Base-by-base conservation (phyloP, 345 rosid genomes). In the Rhodomyrtus tomentosa region DNA sequence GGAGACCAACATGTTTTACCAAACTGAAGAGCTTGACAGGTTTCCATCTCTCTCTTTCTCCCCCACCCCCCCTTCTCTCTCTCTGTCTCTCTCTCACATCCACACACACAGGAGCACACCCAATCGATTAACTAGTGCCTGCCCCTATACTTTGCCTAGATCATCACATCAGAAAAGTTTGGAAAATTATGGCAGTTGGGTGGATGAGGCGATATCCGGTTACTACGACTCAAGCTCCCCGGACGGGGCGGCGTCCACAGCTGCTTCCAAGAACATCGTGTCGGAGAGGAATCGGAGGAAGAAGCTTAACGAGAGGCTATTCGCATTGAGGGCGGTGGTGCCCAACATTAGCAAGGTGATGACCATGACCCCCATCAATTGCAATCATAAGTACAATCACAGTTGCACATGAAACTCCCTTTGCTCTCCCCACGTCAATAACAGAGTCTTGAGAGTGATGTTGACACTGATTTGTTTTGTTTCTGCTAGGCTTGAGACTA, bases 181-280 rank as follows among this genome's bases (percentile, higher is more conserved):
- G 76, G 76, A 68, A 68, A 68, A 68, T 68, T 68, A 36, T 25
- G 73, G 18, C 59, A 83, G 82, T 40, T 82, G 88, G 88, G 84
- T 81, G 11, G 88, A 86, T 18, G 88, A 86, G 88, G 85, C 88
- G 81, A 80, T 86, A 45, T 86, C 88, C 15, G 88, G 93, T 14
- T 94, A 94, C 90, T 93, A 92, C 29, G 99, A 95, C 87, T 95
- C 98, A 45, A 97, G 99, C 82, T 97, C 98, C 48, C 98, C 99
- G 29, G 99, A 97, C 36, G 98, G 98, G 32, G 94, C 91, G 0
- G 95, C 94, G 16, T 91, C 98, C 2, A 87, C 93, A n/a, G 90
- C 91, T 25, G 98, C 98, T 13, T 92, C 98, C 5, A 97, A 95
- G 90, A 97, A 95, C 88, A 97, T 94, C 50, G 93, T 95, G 24